Conservation (phyloP, 352 stramenopile genomes). For the Phytophthora colocasiae region DNA sequence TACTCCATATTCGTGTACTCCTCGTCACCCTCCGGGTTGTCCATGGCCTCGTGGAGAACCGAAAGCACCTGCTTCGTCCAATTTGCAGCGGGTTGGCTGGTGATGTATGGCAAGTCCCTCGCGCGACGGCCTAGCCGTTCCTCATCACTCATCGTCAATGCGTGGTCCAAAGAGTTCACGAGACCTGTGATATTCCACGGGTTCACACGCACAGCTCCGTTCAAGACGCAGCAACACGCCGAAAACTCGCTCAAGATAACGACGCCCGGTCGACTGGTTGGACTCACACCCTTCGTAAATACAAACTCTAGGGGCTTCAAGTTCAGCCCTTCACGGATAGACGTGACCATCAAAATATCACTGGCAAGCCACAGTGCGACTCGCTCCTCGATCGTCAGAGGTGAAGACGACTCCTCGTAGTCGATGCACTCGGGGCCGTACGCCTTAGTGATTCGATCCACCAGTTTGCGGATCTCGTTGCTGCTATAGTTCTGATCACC, state of each 20-base stretch:
- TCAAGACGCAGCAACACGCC: slow-evolving; percentile 96
- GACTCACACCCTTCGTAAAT: slow-evolving; percentile 74
- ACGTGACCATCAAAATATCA: slow-evolving; percentile 96
- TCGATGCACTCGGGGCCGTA: slow-evolving; percentile 83
- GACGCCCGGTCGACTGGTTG: slow-evolving; percentile 87
- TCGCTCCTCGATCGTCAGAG: slow-evolving; percentile 90
- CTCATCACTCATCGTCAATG: slow-evolving; percentile 92
- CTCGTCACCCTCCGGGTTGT: slow-evolving; percentile 71
- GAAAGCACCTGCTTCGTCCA: slow-evolving; percentile 97
- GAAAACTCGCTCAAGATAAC: slow-evolving; percentile 98
- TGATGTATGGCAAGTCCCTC: slow-evolving; percentile 97
- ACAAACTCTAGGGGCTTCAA: slow-evolving; percentile 97
- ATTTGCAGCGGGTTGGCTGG: slow-evolving; percentile 89
- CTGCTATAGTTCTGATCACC: slow-evolving; percentile 94
- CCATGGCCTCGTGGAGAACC: slow-evolving; percentile 85
- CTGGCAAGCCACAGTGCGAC: slow-evolving; percentile 94
- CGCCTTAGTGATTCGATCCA: slow-evolving; percentile 77
- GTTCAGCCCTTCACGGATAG: slow-evolving; percentile 98
- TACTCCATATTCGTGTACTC: slow-evolving; percentile 90
- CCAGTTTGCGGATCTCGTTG: slow-evolving; percentile 83
- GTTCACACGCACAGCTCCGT: slow-evolving; percentile 96
- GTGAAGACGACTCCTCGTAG: slow-evolving; percentile 86
- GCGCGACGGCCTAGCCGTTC: slow-evolving; percentile 91
- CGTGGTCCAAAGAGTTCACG: slow-evolving; percentile 92
- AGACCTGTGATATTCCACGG: slow-evolving; percentile 97